Conservation (phyloP, 345 rosid species). For the Brassica incana region DNA sequence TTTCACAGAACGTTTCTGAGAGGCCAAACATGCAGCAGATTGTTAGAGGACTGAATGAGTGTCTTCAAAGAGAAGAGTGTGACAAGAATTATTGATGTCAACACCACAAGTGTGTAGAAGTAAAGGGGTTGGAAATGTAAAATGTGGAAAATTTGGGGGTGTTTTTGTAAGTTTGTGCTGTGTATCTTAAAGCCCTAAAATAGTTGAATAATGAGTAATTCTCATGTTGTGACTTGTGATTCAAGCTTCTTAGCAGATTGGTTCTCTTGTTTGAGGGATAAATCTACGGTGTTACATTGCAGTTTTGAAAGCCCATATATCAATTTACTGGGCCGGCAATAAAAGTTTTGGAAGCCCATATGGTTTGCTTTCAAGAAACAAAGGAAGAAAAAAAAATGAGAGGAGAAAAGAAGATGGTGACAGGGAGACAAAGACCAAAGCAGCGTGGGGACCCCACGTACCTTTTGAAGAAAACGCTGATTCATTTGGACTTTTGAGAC, state of each 20-base stretch:
- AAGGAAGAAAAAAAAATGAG: background rate
- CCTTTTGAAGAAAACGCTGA: constrained; percentile 30
- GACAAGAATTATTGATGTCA: constrained; percentile 11
- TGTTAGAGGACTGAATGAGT: constrained; percentile 22
- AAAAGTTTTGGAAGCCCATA: background rate
- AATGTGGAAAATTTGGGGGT: background rate
- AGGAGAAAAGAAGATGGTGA: constrained; percentile 7
- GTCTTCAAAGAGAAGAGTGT: constrained; percentile 23
- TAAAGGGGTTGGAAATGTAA: background rate
- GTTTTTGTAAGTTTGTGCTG: background rate
- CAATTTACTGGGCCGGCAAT: background rate
- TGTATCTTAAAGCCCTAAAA: background rate
- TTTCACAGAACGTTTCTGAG: constrained; percentile 17
- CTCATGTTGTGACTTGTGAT: background rate
- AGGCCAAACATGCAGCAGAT: constrained; percentile 36
- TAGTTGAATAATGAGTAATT: no score
- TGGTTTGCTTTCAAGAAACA: background rate
- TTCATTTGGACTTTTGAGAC: constrained; percentile 52
- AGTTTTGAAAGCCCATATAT: background rate
- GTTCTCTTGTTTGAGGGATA: no score
- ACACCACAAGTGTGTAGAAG: background rate
- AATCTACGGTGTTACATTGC: background rate
- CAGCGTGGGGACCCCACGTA: constrained; percentile 49
- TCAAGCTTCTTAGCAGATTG: background rate
- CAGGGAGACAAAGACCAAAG: constrained; percentile 39